These are phyloP conservation scores for Cydonia oblonga DNA, from an alignment of 331 rosid genomes.

Conservation along the genomic window DNA sequence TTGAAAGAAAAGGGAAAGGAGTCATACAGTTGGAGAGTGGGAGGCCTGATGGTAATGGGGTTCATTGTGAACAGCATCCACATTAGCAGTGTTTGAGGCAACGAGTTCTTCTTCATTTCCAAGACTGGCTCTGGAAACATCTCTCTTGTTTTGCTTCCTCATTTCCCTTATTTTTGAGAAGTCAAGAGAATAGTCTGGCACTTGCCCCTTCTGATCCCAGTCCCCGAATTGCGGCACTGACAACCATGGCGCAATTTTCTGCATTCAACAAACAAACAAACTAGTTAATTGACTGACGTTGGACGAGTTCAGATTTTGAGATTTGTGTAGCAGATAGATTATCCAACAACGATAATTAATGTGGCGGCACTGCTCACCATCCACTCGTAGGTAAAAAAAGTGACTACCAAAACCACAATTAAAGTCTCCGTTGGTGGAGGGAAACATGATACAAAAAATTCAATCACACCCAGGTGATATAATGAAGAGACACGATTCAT, in stretches of 20 bases:
- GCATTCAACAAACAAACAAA: conserved; percentile 3
- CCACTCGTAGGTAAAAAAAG: neutral
- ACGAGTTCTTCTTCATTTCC: conserved; percentile 89
- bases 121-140: conserved; percentile 73
- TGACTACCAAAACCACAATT: neutral
- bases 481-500: no score
- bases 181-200: conserved; percentile 88
- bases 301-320: neutral
- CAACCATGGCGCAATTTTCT: conserved; percentile 73
- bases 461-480: neutral
- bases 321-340: neutral
- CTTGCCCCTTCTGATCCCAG: conserved; percentile 89
- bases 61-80: conserved; percentile 26
- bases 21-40: conserved; percentile 73
- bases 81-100: conserved; percentile 30
- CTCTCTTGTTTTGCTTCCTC: conserved; percentile 93
- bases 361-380: neutral
- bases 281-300: neutral
- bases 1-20: conserved; percentile 15
- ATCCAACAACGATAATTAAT: neutral
- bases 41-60: conserved; percentile 41
- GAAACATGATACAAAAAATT: neutral
- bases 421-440: neutral
- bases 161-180: conserved; percentile 86
- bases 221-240: conserved; percentile 97